Percentiles rank a stretch among this genome's conserved stretches.
Evolutionary conservation across 208 protist genomes (phyloP).

Genomic region (Vickermania ingenoplastis): DNA sequence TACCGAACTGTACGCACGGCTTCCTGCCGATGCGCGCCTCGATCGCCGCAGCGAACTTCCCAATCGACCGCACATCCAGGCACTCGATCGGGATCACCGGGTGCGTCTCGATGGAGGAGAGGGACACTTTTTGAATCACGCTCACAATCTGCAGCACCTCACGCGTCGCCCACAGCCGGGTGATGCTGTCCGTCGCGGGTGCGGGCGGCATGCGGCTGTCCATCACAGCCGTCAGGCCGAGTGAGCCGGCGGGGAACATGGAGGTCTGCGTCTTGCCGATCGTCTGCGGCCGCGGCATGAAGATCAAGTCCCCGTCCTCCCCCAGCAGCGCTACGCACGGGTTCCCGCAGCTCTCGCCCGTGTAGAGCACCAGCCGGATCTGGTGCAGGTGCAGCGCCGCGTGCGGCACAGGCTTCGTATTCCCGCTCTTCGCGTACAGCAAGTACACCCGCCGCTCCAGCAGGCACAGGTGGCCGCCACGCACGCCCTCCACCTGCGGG

Average conservation of each 20-base stretch:
- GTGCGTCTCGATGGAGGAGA: neutral
- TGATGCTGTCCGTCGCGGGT: too few species aligned
- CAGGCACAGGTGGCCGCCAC: neutral
- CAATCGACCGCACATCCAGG: conserved; percentile 17
- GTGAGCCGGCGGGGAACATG: neutral
- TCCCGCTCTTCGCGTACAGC: neutral
- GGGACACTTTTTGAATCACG: neutral
- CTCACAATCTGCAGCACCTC: conserved; percentile 1
- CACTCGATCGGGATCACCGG: conserved; percentile 13
- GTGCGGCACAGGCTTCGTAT: neutral
- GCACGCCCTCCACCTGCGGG: neutral
- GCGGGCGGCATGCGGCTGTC: neutral
- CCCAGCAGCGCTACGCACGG: neutral
- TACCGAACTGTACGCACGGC: neutral
- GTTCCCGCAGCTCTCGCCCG: neutral
- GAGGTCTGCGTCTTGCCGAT: neutral
- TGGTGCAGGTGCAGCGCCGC: neutral
- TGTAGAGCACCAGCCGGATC: neutral
- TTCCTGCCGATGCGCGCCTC: neutral
- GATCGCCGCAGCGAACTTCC: neutral
- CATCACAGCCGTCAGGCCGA: neutral
- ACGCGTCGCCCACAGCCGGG: conserved; percentile 7
- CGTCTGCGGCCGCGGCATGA: neutral
- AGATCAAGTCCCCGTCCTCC: neutral
- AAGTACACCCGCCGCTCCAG: neutral